Base-by-base conservation (phyloP, 441 rosid species). In the Brassica hybrid region DNA sequence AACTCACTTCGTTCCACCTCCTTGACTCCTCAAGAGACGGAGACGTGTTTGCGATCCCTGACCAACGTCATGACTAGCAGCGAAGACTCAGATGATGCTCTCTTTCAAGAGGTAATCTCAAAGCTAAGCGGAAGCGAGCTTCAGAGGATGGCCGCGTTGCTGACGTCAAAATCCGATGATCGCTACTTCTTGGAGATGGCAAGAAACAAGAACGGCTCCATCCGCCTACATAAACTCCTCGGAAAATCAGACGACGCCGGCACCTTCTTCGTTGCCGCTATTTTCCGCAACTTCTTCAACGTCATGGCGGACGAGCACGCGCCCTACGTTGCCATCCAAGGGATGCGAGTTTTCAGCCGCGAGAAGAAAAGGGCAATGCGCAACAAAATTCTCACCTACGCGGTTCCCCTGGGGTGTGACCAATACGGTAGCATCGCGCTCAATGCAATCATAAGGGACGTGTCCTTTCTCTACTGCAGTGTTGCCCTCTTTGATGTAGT, bases 201-300 rank as follows among this genome's bases (percentile, higher is more conserved):
- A 9, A 60, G 16, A n/a, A 48, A 61, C 45, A 8, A 50, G n/a
- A 3, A 69, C 43, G 79, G 79, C 43, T 48, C 64, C 41, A 61
- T 21, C 41, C 52, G 62, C 57, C 3, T 76, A 1, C 18, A 23
- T 3, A 34, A 13, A 3, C 69, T 76, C 56, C 8, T 69, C 19
- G 79, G 79, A 0, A 69, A 10, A 62, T 76, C 69, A 10, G 74
- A 50, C 1, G 63, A 68, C 43, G 61, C 23, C 30, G 74, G 34
- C 69, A 0, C 0, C 2, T 21, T 68, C 0, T 43, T 69, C 69
- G 23, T 0, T n/a, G 41, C 3, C 2, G 56, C 43, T 1, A 61
- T 69, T 11, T 18, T 16, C 14, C 56, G 56, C 43, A 4, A 12
- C 19, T 69, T 76, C 63, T 0, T 62, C 32, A 0, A 61, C 14